These are phyloP conservation scores for Colletotrichum acutatum DNA, from an alignment of 2,329 filamentous ascomycete species.

Conservation along the genomic window DNA sequence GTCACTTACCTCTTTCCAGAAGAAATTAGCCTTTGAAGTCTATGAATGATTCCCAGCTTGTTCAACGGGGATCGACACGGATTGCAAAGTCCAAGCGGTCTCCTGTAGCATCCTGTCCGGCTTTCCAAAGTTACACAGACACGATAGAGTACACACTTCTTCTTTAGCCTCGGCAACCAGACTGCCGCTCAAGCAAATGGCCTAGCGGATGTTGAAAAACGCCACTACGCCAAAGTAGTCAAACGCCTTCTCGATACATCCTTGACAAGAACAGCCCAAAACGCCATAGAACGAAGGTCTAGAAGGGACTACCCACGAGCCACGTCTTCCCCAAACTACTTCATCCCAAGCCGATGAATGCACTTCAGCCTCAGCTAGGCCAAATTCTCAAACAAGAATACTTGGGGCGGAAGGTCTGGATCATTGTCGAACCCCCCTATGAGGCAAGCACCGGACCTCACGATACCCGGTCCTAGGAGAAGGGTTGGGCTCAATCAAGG, in stretches of 20 bases:
- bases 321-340: conserved; percentile 4
- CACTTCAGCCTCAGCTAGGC: conserved; percentile 19
- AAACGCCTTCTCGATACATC: conserved; percentile 8
- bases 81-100: background rate
- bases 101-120: background rate
- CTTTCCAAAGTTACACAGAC: background rate
- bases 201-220: background rate
- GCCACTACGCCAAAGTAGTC: conserved; percentile 10
- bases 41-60: background rate
- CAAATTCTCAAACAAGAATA: conserved; percentile 8
- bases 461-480: background rate
- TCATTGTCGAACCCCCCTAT: background rate
- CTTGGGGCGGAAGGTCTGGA: conserved; percentile 12
- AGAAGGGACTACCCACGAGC: conserved; percentile 28
- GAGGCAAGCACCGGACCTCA: background rate
- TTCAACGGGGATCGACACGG: background rate
- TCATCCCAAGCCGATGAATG: conserved; percentile 13
- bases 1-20: background rate
- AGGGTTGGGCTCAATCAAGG: background rate
- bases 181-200: background rate
- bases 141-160: background rate
- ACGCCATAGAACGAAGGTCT: conserved; percentile 1
- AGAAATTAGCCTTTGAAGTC: background rate
- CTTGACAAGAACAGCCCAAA: background rate
- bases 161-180: background rate